Evolutionary conservation across 768 basidiomycete genomes (phyloP).

Genomic region (Pisolithus orientalis): DNA sequence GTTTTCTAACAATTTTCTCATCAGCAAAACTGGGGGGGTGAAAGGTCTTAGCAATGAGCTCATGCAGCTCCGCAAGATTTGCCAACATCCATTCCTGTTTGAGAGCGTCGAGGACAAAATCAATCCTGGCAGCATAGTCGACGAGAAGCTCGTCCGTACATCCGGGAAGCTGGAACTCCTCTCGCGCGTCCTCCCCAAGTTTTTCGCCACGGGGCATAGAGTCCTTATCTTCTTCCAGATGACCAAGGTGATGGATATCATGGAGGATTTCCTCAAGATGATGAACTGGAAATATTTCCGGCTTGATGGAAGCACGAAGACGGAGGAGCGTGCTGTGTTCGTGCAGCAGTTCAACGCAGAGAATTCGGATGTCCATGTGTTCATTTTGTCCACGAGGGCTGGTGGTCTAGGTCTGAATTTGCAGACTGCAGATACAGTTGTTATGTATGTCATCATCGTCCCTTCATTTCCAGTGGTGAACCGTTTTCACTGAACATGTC

Average conservation of each 20-base stretch:
- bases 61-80: conserved; percentile 97
- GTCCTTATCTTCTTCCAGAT: conserved; percentile 99
- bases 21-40: conserved; percentile 68
- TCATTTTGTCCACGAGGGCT: conserved; percentile 90
- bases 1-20: neutral
- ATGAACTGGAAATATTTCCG: conserved; percentile 84
- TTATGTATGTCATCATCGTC: conserved; percentile 58
- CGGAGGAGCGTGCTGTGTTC: conserved; percentile 86
- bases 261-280: conserved; percentile 91
- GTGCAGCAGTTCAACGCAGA: conserved; percentile 87
- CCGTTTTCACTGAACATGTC: conserved; percentile 5
- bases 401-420: conserved; percentile 92
- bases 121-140: conserved; percentile 73
- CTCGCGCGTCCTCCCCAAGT: conserved; percentile 88
- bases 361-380: conserved; percentile 81
- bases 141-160: conserved; percentile 78
- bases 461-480: neutral
- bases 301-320: conserved; percentile 94
- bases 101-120: conserved; percentile 93
- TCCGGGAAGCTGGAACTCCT: conserved; percentile 94
- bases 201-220: conserved; percentile 88
- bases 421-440: conserved; percentile 94
- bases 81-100: conserved; percentile 96
- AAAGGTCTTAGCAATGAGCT: conserved; percentile 91
- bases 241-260: conserved; percentile 99